Percentiles rank a stretch among this genome's conserved stretches.
Conservation (phyloP, 306 rosid species). For the Purshia tridentata region DNA sequence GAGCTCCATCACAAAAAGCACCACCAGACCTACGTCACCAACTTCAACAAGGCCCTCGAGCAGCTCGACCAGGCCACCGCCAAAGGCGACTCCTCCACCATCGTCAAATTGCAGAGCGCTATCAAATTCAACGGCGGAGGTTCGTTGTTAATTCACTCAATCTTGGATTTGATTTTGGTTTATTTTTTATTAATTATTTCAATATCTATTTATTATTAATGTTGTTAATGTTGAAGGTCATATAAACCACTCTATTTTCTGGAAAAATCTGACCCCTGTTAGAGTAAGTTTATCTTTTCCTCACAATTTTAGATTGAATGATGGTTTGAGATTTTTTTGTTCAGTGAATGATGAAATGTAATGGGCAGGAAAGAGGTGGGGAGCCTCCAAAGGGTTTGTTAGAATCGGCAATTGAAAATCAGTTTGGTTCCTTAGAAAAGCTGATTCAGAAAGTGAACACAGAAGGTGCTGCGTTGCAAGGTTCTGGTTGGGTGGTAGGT, state of each 20-base stretch:
- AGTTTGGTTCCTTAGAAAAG: slow-evolving; percentile 64
- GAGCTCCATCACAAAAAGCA: slow-evolving; percentile 84
- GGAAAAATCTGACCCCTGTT: slow-evolving; percentile 49
- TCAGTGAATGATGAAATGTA: neutral
- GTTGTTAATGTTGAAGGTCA: slow-evolving; percentile 27
- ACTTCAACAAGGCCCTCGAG: slow-evolving; percentile 79
- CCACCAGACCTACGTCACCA: slow-evolving; percentile 80
- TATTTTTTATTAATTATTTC: neutral
- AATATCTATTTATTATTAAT: neutral
- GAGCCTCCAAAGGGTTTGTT: slow-evolving; percentile 72
- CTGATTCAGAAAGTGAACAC: slow-evolving; percentile 60
- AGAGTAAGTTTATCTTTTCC: slow-evolving; percentile 22
- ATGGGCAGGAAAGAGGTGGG: slow-evolving; percentile 86
- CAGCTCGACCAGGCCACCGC: slow-evolving; percentile 52
- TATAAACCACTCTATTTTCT: slow-evolving; percentile 48
- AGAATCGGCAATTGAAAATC: slow-evolving; percentile 69
- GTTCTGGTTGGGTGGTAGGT: slow-evolving; percentile 98
- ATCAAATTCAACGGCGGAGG: slow-evolving; percentile 60
- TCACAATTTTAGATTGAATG: neutral
- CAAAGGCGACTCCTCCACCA: slow-evolving; percentile 44
- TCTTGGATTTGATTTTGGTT: neutral
- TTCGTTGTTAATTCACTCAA: slow-evolving; percentile 1
- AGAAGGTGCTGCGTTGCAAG: slow-evolving; percentile 92
- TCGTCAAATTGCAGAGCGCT: slow-evolving; percentile 41
- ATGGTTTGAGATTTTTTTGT: neutral